Percentiles rank a stretch among this genome's conserved stretches.
Evolutionary conservation across 345 rosid species (phyloP).

Genomic region (Dimocarpus longan): DNA sequence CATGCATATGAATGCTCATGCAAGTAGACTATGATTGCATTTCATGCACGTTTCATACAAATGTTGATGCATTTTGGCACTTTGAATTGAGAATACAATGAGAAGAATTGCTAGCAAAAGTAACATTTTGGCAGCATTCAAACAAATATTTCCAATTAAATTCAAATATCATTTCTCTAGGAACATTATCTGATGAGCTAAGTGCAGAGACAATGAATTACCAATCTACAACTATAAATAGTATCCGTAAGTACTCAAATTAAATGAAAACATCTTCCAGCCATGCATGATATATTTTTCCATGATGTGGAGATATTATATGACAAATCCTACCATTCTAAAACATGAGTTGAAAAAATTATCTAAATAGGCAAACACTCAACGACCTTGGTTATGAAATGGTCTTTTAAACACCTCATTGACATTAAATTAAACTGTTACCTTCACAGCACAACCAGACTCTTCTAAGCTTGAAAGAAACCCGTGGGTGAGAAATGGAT

Average conservation of each 20-base stretch:
- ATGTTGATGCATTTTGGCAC: not conserved
- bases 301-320: not conserved
- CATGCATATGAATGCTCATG: not conserved
- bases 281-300: not conserved
- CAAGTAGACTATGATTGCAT: not conserved
- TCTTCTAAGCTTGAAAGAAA: slow-evolving; percentile 93
- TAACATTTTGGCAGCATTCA: not conserved
- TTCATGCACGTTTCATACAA: not conserved
- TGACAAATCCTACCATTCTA: not conserved
- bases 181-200: not conserved
- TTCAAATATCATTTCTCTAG: not conserved
- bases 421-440: slow-evolving; percentile 19
- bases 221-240: not conserved
- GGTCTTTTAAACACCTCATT: not conserved
- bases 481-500: slow-evolving; percentile 78
- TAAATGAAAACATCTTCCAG: not conserved
- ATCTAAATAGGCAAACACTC: not conserved
- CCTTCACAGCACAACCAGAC: slow-evolving; percentile 69
- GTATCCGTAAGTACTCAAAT: not conserved
- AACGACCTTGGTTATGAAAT: not conserved
- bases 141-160: not conserved
- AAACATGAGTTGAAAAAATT: not conserved
- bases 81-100: not conserved
- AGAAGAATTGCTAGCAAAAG: not conserved
- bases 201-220: not conserved